These are phyloP conservation scores for Strobilomyces echinocephalus DNA, from an alignment of 768 basidiomycete genomes.

Conservation along the genomic window DNA sequence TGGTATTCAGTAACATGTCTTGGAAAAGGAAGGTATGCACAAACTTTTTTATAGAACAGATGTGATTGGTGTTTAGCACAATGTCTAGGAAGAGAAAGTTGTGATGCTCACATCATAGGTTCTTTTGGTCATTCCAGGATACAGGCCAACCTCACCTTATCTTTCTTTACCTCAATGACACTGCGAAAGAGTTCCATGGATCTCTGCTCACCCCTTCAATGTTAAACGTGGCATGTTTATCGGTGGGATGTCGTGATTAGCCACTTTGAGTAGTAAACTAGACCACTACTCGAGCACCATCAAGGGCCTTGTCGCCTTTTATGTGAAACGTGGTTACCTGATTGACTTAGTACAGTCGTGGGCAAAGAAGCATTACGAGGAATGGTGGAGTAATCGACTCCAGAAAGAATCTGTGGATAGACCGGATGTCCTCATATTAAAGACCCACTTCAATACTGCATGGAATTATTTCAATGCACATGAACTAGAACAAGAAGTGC, in stretches of 20 bases:
- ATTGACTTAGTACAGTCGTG: background rate
- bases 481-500: background rate
- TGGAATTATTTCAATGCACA: background rate
- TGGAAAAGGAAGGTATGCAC: too few species aligned
- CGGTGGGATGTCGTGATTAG: background rate
- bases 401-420: background rate
- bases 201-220: background rate
- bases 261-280: background rate
- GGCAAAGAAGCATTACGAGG: background rate
- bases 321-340: background rate
- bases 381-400: background rate
- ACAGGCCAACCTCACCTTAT: too few species aligned
- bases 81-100: too few species aligned
- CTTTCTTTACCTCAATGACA: too few species aligned
- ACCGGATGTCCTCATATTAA: background rate
- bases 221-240: slow-evolving; percentile 6
- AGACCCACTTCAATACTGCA: background rate
- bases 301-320: background rate
- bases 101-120: too few species aligned
- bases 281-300: background rate
- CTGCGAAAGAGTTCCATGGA: slow-evolving; percentile 4
- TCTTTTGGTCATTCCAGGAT: too few species aligned
- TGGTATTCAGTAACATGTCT: too few species aligned
- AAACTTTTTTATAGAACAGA: too few species aligned
- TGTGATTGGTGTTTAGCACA: too few species aligned